Percentiles rank a stretch among this genome's conserved stretches.
Evolutionary conservation across 2,329 filamentous ascomycete genomes (phyloP).

Genomic region (Pseudogymnoascus sp.): DNA sequence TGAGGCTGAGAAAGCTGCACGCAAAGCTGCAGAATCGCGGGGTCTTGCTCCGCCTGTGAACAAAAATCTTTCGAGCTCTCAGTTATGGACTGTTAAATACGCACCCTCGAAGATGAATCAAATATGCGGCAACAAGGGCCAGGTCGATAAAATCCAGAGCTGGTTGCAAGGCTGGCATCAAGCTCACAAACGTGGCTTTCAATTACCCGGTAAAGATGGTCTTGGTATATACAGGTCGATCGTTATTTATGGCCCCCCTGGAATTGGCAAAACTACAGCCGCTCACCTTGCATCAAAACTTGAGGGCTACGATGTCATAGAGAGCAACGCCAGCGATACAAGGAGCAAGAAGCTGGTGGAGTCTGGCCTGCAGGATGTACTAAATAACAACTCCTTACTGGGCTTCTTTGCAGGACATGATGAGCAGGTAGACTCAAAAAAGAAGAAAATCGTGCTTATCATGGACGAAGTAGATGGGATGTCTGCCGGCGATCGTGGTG

Average conservation of each 20-base stretch:
- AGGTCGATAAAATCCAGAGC: conserved; percentile 79
- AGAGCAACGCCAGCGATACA: conserved; percentile 92
- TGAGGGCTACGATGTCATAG: conserved; percentile 86
- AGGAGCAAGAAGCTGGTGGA: conserved; percentile 96
- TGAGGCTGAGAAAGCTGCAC: conserved; percentile 45
- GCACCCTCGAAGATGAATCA: conserved; percentile 77
- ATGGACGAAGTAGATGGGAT: conserved; percentile 99
- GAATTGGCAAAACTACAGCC: conserved; percentile 95
- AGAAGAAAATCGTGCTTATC: conserved; percentile 91
- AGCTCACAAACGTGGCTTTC: conserved; percentile 72
- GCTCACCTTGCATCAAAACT: conserved; percentile 89
- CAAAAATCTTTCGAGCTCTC: conserved; percentile 41
- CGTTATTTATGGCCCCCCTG: conserved; percentile 89
- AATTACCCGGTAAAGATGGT: conserved; percentile 74
- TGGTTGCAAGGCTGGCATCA: conserved; percentile 83
- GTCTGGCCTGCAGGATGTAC: conserved; percentile 74
- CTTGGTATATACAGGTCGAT: conserved; percentile 79
- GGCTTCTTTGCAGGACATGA: conserved; percentile 85
- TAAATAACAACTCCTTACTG: conserved; percentile 86
- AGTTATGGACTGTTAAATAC: conserved; percentile 92
- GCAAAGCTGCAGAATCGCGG: conserved; percentile 28
- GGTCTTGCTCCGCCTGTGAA: conserved; percentile 31
- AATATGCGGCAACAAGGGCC: conserved; percentile 89
- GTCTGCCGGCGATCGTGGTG: conserved; percentile 93
- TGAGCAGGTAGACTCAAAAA: conserved; percentile 68